Evolutionary conservation across 2,329 filamentous ascomycete genomes (phyloP), one percentile per base, ranked within the genome.

Genomic region (Phialemonium atrogriseum): DNA sequence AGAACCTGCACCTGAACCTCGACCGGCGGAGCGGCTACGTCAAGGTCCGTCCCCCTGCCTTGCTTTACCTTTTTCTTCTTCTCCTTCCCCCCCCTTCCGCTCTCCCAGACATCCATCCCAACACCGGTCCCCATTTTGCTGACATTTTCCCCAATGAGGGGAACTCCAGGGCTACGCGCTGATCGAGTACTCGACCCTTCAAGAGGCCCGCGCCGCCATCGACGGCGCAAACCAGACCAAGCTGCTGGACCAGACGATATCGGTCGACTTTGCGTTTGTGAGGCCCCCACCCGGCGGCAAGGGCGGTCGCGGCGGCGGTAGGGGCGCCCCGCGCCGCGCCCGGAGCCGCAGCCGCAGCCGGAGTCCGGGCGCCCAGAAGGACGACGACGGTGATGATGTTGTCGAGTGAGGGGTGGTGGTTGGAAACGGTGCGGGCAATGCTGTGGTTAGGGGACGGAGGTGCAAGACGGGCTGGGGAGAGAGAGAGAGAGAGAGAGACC

Each of bases 211-310:
- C 41, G 81, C 80, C n/a, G 84, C 84, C 26, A 85, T 91, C 49
- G 78, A 86, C 54, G 80, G 77, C 46, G 80, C 81, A n/a, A 73
- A 91, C 55, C 67, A 77, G 40, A 76, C 78, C 24, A 84, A 88
- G 56, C 64, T 91, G 34, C 71, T 91, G 26, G 84, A 91, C 47
- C 84, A 91, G 66, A 85, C 80, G 7, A 71, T 91, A 42, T 64
- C 72, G 37, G 84, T 89, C 38, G 84, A 91, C 60, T 91, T 87
- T 58, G 85, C 84, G 2, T 91, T 91, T 52, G 84, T 91, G 37
- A 67, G 84, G 29, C 84, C 84, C 35, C 84, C 84, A 11, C 81
- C 79, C 12, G n/a, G n/a, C n/a, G 70, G 65, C 34, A 78, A 77
- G 52, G 58, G 56, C 2, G 50, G 55, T 2, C 51, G 52, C 8